These are phyloP conservation scores for Taphrina communis DNA, from an alignment of 1,139 yeast genomes.

Conservation along the genomic window DNA sequence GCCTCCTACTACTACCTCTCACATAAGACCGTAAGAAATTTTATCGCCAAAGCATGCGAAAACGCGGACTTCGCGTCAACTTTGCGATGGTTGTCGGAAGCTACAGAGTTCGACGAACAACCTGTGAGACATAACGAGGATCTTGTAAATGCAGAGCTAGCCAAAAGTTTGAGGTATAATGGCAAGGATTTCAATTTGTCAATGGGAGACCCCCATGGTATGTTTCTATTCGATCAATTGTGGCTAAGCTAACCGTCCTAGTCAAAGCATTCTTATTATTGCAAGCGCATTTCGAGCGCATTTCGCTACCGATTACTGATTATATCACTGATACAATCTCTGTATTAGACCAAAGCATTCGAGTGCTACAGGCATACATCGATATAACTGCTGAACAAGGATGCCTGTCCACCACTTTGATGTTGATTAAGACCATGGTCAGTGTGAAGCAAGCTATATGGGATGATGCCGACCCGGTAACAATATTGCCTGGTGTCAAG, in stretches of 20 bases:
- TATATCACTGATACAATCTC: constrained; percentile 93
- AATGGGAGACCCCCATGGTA: constrained; percentile 58
- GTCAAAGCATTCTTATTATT: constrained; percentile 83
- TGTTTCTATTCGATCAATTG: neutral
- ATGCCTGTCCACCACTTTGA: constrained; percentile 64
- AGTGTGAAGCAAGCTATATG: constrained; percentile 87
- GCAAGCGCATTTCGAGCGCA: constrained; percentile 84
- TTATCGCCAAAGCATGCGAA: constrained; percentile 61
- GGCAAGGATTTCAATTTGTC: constrained; percentile 62
- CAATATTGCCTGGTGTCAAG: constrained; percentile 72
- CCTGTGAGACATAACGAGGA: constrained; percentile 55
- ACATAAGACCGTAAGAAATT: constrained; percentile 80
- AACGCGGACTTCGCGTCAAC: constrained; percentile 70
- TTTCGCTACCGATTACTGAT: constrained; percentile 91
- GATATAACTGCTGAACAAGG: constrained; percentile 91
- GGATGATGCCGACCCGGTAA: constrained; percentile 77
- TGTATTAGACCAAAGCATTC: constrained; percentile 89
- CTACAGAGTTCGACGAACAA: constrained; percentile 79
- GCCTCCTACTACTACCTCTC: constrained; percentile 92
- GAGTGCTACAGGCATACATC: constrained; percentile 84
- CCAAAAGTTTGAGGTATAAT: constrained; percentile 76
- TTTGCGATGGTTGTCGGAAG: constrained; percentile 72
- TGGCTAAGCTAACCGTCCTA: constrained; percentile 30
- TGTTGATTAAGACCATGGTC: constrained; percentile 74
- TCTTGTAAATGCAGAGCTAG: constrained; percentile 85